These are phyloP conservation scores for Exobasidium rhododendri DNA, from an alignment of 1,284 basidiomycete genomes.

Conservation along the genomic window DNA sequence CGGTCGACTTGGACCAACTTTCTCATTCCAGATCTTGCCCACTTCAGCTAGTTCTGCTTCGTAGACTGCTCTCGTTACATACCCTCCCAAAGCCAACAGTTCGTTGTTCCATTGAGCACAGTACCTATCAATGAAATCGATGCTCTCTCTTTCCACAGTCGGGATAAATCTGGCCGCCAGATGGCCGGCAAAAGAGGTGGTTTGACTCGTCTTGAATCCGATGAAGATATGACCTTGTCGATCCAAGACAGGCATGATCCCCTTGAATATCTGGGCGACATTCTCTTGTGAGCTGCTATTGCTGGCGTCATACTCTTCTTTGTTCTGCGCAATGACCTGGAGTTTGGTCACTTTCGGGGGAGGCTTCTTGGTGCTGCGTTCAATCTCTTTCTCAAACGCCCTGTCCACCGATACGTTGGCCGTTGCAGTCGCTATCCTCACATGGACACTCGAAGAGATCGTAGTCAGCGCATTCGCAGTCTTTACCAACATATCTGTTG, in stretches of 20 bases:
- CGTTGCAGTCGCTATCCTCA: constrained; percentile 79
- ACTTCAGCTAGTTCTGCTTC: constrained; percentile 71
- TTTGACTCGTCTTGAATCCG: constrained; percentile 70
- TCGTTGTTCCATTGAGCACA: constrained; percentile 51
- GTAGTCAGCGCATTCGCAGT: constrained; percentile 24
- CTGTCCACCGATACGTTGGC: constrained; percentile 71
- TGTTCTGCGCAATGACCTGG: constrained; percentile 85
- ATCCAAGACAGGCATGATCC: constrained; percentile 51
- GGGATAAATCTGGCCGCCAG: constrained; percentile 79
- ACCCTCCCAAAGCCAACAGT: constrained; percentile 60
- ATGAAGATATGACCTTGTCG: constrained; percentile 55
- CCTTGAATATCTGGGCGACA: constrained; percentile 52
- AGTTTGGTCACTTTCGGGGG: constrained; percentile 75
- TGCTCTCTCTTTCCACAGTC: constrained; percentile 92
- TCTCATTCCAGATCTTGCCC: constrained; percentile 53
- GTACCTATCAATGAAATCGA: constrained; percentile 63
- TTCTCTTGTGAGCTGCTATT: constrained; percentile 57
- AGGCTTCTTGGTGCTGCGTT: constrained; percentile 91
- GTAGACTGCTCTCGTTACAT: constrained; percentile 77
- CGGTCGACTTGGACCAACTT: constrained; percentile 61
- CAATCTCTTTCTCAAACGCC: constrained; percentile 73
- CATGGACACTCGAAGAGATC: constrained; percentile 64
- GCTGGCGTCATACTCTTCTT: constrained; percentile 75
- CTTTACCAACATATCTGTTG: constrained; percentile 8
- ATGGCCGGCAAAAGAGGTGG: constrained; percentile 87